Percentiles rank a stretch among this genome's conserved stretches.
phyloP scores from a whole-genome alignment of 495 filamentous ascomycete genomes.

The Xylaria castorea region DNA sequence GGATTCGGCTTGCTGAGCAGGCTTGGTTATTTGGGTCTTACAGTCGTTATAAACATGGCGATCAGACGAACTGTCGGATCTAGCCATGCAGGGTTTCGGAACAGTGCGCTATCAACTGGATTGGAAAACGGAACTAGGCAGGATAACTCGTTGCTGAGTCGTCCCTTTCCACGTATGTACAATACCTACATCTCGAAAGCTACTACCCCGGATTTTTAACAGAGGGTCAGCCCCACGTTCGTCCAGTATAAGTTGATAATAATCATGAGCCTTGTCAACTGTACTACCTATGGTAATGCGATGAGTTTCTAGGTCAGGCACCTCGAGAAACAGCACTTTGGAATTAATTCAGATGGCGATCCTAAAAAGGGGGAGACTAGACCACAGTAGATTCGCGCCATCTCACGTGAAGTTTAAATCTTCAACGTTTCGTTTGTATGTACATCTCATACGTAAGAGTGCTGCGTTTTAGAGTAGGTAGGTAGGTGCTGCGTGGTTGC shows the following conservation, averaged over 20 bases:
- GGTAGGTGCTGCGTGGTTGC: neutral
- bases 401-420: neutral
- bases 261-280: neutral
- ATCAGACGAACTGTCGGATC: neutral
- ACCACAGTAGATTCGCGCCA: neutral
- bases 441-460: neutral
- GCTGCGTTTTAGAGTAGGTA: neutral
- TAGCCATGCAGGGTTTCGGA: neutral
- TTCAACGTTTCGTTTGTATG: neutral
- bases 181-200: neutral
- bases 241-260: neutral
- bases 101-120: neutral
- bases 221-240: slow-evolving; percentile 13
- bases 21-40: neutral
- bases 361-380: neutral
- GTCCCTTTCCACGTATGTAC: neutral
- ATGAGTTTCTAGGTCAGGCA: neutral
- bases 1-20: neutral
- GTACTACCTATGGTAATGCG: neutral
- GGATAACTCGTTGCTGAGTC: neutral
- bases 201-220: slow-evolving; percentile 14
- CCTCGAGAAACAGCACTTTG: neutral
- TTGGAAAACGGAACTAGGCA: neutral
- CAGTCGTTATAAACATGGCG: neutral
- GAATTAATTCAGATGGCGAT: neutral